Evolutionary conservation across 2,329 filamentous ascomycete genomes (phyloP).

Genomic region (Stagonosporopsis cucurbitacearum): DNA sequence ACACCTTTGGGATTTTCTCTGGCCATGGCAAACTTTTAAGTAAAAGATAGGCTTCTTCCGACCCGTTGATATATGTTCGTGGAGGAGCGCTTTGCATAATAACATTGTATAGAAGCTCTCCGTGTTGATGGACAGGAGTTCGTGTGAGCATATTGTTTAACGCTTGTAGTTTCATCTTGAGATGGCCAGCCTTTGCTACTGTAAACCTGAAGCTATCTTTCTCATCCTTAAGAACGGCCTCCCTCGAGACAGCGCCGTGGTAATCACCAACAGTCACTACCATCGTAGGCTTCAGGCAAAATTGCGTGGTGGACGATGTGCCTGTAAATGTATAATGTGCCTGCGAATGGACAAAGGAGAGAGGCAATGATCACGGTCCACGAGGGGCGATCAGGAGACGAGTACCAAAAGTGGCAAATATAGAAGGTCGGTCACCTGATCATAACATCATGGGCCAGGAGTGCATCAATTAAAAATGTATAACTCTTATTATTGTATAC

Average conservation of each 20-base stretch:
- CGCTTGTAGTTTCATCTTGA: slow-evolving; percentile 30
- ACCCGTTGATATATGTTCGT: slow-evolving; percentile 24
- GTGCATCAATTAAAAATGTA: not conserved
- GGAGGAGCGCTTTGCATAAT: not conserved
- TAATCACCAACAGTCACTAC: slow-evolving; percentile 10
- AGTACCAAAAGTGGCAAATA: not conserved
- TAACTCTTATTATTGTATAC: not conserved
- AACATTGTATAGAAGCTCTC: slow-evolving; percentile 3
- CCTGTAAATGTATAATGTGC: not conserved
- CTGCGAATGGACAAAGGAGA: not conserved
- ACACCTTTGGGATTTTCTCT: slow-evolving; percentile 28
- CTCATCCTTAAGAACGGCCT: not conserved
- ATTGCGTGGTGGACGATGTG: not conserved
- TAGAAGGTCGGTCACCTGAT: not conserved
- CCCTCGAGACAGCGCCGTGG: not conserved
- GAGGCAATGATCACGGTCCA: not conserved
- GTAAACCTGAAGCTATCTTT: slow-evolving; percentile 18
- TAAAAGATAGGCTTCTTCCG: slow-evolving; percentile 28
- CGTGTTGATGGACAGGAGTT: slow-evolving; percentile 1
- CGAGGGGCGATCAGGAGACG: not conserved
- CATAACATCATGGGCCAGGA: not conserved
- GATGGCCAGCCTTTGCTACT: slow-evolving; percentile 26
- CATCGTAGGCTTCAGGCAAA: not conserved
- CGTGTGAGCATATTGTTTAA: slow-evolving; percentile 22
- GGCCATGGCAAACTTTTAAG: slow-evolving; percentile 24